Evolutionary conservation across 2,329 filamentous ascomycete species (phyloP).

Genomic region (Sclerotinia minor): DNA sequence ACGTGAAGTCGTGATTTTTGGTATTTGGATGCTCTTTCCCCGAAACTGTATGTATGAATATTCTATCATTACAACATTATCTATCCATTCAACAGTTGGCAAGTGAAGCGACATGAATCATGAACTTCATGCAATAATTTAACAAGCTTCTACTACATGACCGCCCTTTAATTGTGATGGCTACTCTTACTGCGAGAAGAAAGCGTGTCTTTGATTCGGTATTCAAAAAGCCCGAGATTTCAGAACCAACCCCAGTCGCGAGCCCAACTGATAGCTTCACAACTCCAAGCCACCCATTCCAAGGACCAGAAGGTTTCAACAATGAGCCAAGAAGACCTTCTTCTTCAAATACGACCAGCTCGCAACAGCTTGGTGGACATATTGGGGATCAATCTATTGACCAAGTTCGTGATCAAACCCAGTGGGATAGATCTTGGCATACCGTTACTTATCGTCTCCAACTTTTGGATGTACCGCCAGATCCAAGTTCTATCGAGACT

Average conservation of each 20-base stretch:
- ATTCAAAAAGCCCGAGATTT: constrained; percentile 35
- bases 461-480: constrained; percentile 56
- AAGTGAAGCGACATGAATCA: constrained; percentile 1
- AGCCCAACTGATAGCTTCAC: constrained; percentile 36
- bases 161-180: neutral
- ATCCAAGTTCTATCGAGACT: constrained; percentile 35
- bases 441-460: constrained; percentile 58
- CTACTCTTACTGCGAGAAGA: constrained; percentile 28
- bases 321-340: constrained; percentile 11
- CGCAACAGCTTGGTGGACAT: constrained; percentile 1
- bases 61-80: neutral
- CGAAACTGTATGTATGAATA: neutral
- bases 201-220: constrained; percentile 41
- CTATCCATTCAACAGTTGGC: neutral
- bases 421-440: constrained; percentile 64
- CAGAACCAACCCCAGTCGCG: constrained; percentile 38
- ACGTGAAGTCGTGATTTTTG: constrained; percentile 5
- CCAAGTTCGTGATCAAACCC: constrained; percentile 47
- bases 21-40: constrained; percentile 11
- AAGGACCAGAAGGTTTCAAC: constrained; percentile 26
- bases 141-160: neutral
- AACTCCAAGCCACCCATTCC: constrained; percentile 35
- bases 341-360: constrained; percentile 6
- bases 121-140: neutral
- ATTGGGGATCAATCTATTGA: constrained; percentile 14